Base-by-base conservation (phyloP, 169 alveolate species). In the Plasmodium gallinaceum region DNA sequence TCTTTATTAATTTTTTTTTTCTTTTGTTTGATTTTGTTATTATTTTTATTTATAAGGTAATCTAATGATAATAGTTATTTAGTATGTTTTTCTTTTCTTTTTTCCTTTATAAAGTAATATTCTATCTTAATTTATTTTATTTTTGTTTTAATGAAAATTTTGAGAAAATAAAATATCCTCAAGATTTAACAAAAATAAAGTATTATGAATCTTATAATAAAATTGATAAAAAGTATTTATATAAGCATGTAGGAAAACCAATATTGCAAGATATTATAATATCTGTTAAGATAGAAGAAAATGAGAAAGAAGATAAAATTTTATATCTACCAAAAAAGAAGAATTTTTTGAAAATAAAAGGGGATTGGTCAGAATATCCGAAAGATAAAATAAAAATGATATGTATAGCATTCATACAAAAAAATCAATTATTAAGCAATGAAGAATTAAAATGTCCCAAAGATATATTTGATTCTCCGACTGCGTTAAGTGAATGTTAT, bases 321-420 rank as follows among this genome's bases (percentile, higher is more conserved):
- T 43, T 83, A 58, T 68, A 26, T 66, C 54, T 83, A 32, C 68
- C 91, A 39, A 83, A 83, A 73, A 48, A 61, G 54, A 66, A 58
- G 39, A 69, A 39, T 26, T 83, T 32, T 62, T 58, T 83, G 39
- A 83, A 83, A 83, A 70, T 83, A 83, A 22, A 45, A 42, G 91
- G 91, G 10, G 85, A 83, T 58, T 83, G 91, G 91, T 16, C 85
- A 10, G 52, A 83, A n/a, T 83, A 68, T 42, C 91, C 91, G 68
- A 69, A 52, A 46, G 58, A 68, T 7, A 68, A 83, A 26, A 18
- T 54, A 16, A 65, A 83, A 37, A 26, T 37, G 20, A 69, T 83
- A 5, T 83, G 91, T 83, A 32, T 83, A 70, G 86, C 86, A 5
- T 83, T 83, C 45, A 43, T 83, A 48, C 46, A 32, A 20, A 68